A percentile compares a stretch with the other conserved stretches of the same genome.
Evolutionary conservation across 116 monocot genomes (phyloP).

Genomic region (Posidonia oceanica): DNA sequence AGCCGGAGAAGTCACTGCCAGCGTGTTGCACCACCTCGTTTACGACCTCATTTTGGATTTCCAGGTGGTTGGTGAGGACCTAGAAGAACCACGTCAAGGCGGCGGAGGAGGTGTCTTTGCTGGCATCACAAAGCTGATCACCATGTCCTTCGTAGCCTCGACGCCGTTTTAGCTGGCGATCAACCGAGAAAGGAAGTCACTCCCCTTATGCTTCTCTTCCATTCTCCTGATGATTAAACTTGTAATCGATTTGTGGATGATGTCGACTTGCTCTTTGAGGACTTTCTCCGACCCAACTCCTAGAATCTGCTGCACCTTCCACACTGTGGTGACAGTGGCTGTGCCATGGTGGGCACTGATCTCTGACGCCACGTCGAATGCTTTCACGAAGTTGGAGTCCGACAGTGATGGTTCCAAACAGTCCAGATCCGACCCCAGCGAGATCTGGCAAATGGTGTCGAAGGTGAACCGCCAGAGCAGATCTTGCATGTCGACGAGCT

Average conservation of each 20-base stretch:
- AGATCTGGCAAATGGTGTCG: slow-evolving; percentile 36
- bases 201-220: too few relatives aligned
- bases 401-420: slow-evolving; percentile 10
- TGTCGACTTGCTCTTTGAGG: slow-evolving; percentile 20
- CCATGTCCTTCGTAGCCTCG: too few relatives aligned
- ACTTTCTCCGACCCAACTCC: slow-evolving; percentile 29
- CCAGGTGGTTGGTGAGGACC: slow-evolving; percentile 25
- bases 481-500: slow-evolving; percentile 42
- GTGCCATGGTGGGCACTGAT: slow-evolving; percentile 26
- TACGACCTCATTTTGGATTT: slow-evolving; percentile 20
- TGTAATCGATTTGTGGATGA: slow-evolving; percentile 16
- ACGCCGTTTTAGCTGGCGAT: too few relatives aligned
- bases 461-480: slow-evolving; percentile 35
- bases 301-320: slow-evolving; percentile 41
- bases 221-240: neutral
- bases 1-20: neutral
- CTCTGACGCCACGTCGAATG: slow-evolving; percentile 39
- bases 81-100: slow-evolving; percentile 69
- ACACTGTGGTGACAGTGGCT: slow-evolving; percentile 21
- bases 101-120: slow-evolving; percentile 47
- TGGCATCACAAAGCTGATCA: slow-evolving; percentile 60
- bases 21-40: slow-evolving; percentile 13
- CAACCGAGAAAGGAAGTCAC: too few relatives aligned
- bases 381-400: slow-evolving; percentile 22
- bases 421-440: slow-evolving; percentile 34